Evolutionary conservation across 2,329 filamentous ascomycete genomes (phyloP), one percentile per base, ranked within the genome.

Genomic region (Colletotrichum agaves): DNA sequence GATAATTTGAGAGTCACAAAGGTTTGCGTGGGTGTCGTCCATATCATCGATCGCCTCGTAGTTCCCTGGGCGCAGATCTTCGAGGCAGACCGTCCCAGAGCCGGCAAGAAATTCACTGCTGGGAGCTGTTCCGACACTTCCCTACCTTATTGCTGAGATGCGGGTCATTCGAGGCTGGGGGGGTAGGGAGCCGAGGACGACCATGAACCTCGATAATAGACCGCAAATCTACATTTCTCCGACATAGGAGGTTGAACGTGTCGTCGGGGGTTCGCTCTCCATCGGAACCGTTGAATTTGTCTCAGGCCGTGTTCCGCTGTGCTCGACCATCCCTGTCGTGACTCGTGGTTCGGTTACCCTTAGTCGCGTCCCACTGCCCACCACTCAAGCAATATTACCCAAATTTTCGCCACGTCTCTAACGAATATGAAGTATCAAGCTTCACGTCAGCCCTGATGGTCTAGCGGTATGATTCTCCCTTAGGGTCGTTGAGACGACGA

Each of bases 111-210:
- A 11, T 75, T 74, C 44, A 74, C 74, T 56, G 67, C 72, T 17
- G 73, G 73, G 5, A 75, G 74, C 60, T 75, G 72, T 53, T 75
- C 73, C 19, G 72, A 75, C 27, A 72, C 71, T 1, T 67, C 63
- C 5, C 50, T 75, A 37, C 71, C 73, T 12, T 75, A 74, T 19
- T 75, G 72, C 41, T 78, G 31, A 17, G 12, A 33, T 35, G 7
- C 1, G 35, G 43, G 19, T 8, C 11, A 39, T 33, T 46, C 23
- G 17, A 19, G 37, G 6, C 50, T 8, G 13, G 23, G n/a, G 17
- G 27, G 27, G 33, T 31, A 53, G 50, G 50, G 50, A 37, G 44
- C 12, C 10, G 19, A 50, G 8, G 17, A 15, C 12, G 49, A n/a
- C 49, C 39, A 27, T 46, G 39, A 43, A 56, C 35, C n/a, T 56